Evolutionary conservation across 768 basidiomycete genomes (phyloP).

Genomic region (Rhodosporidiobolus sp.): DNA sequence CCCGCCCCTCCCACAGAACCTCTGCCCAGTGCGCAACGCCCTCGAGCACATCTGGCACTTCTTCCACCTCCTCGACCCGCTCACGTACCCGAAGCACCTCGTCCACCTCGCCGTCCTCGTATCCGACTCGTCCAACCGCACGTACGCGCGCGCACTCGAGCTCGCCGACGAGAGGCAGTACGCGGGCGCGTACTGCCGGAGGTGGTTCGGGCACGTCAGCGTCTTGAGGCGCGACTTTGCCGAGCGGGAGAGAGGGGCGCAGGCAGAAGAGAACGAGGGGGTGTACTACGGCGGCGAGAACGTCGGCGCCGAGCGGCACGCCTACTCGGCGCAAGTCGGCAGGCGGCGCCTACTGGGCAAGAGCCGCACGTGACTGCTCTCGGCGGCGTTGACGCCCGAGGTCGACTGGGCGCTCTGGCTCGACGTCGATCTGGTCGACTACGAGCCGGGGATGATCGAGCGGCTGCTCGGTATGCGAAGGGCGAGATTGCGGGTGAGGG

Average conservation of each 20-base stretch:
- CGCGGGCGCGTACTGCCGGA: neutral
- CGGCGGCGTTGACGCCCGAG: slow-evolving; percentile 7
- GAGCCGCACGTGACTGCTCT: slow-evolving; percentile 25
- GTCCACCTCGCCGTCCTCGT: slow-evolving; percentile 28
- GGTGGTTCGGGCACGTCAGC: slow-evolving; percentile 3
- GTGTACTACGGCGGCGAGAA: neutral
- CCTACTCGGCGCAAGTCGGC: slow-evolving; percentile 5
- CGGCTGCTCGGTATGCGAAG: slow-evolving; percentile 22
- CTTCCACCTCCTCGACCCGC: slow-evolving; percentile 26
- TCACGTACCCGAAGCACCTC: slow-evolving; percentile 25
- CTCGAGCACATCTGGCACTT: slow-evolving; percentile 38
- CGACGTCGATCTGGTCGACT: slow-evolving; percentile 39
- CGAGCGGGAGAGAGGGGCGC: neutral
- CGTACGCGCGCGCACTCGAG: slow-evolving; percentile 24
- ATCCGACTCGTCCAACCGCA: slow-evolving; percentile 24
- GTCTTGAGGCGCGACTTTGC: slow-evolving; percentile 22
- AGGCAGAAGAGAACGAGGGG: no score
- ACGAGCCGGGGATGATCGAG: slow-evolving; percentile 28
- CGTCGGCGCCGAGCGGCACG: slow-evolving; percentile 14
- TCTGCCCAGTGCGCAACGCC: slow-evolving; percentile 29
- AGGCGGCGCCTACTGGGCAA: slow-evolving; percentile 7
- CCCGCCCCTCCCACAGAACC: slow-evolving; percentile 7
- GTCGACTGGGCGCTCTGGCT: slow-evolving; percentile 42
- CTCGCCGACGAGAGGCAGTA: slow-evolving; percentile 34
- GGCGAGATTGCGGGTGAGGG: neutral